Evolutionary conservation across 306 rosid species (phyloP).

Genomic region (Casuarina equisetifolia): DNA sequence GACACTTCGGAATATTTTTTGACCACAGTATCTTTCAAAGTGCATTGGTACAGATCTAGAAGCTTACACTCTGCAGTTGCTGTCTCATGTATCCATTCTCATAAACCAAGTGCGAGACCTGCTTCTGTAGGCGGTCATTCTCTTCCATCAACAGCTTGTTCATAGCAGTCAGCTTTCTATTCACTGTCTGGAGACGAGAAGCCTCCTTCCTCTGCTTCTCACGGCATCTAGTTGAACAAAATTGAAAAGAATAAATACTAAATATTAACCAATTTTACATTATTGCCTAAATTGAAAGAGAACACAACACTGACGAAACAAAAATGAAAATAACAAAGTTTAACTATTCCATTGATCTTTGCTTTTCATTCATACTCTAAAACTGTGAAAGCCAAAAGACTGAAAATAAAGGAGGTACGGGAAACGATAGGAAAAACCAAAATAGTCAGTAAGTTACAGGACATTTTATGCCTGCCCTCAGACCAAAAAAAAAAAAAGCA

Average conservation of each 20-base stretch:
- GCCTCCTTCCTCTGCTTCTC: slow-evolving; percentile 99
- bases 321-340: background rate
- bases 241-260: background rate
- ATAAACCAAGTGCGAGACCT: slow-evolving; percentile 89
- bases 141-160: slow-evolving; percentile 95
- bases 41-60: background rate
- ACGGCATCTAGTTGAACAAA: slow-evolving; percentile 61
- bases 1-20: background rate
- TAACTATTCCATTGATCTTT: background rate
- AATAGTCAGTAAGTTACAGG: background rate
- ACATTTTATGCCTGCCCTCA: background rate
- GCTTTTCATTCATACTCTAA: background rate
- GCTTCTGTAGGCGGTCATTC: slow-evolving; percentile 97
- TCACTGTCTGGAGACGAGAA: slow-evolving; percentile 85
- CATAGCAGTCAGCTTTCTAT: slow-evolving; percentile 84
- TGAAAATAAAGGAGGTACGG: background rate
- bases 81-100: slow-evolving; percentile 85
- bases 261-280: background rate
- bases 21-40: background rate
- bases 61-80: slow-evolving; percentile 73
- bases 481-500: background rate
- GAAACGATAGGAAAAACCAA: background rate
- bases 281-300: background rate
- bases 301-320: background rate
- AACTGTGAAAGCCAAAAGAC: background rate